Conservation (phyloP, 306 rosid species). For the Lathyrus aphaca region DNA sequence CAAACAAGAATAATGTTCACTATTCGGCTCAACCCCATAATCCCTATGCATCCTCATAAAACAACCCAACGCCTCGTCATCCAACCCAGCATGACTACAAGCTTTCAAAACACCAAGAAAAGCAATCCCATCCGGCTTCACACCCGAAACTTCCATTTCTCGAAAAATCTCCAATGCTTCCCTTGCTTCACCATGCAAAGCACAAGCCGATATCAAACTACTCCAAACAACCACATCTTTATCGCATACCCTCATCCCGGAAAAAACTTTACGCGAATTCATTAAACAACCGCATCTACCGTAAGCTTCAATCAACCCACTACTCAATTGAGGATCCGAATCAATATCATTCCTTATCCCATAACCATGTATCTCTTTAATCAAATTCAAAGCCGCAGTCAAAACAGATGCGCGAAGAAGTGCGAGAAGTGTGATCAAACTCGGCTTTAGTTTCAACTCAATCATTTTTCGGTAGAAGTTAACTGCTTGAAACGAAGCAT, state of each 20-base stretch:
- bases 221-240: constrained; percentile 85
- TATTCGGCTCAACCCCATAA: constrained; percentile 58
- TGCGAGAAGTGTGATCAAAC: constrained; percentile 66
- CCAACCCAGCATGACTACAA: constrained; percentile 76
- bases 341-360: constrained; percentile 55
- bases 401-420: constrained; percentile 62
- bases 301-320: constrained; percentile 74
- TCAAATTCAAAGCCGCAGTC: constrained; percentile 55
- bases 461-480: constrained; percentile 57
- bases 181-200: constrained; percentile 73
- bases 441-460: constrained; percentile 46
- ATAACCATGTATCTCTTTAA: constrained; percentile 74
- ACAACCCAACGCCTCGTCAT: constrained; percentile 67
- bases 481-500: constrained; percentile 53
- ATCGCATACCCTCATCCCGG: constrained; percentile 42
- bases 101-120: constrained; percentile 75
- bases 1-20: constrained; percentile 82
- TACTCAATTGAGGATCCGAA: constrained; percentile 58
- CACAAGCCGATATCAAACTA: constrained; percentile 67
- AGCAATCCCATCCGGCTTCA: constrained; percentile 67
- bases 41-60: constrained; percentile 54
- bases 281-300: constrained; percentile 68
- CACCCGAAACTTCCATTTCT: constrained; percentile 58
- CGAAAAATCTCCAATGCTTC: constrained; percentile 55
- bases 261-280: constrained; percentile 47